Evolutionary conservation across 495 filamentous ascomycete species (phyloP), one percentile per base, ranked within the genome.

Genomic region (Aspergillus mulundensis): DNA sequence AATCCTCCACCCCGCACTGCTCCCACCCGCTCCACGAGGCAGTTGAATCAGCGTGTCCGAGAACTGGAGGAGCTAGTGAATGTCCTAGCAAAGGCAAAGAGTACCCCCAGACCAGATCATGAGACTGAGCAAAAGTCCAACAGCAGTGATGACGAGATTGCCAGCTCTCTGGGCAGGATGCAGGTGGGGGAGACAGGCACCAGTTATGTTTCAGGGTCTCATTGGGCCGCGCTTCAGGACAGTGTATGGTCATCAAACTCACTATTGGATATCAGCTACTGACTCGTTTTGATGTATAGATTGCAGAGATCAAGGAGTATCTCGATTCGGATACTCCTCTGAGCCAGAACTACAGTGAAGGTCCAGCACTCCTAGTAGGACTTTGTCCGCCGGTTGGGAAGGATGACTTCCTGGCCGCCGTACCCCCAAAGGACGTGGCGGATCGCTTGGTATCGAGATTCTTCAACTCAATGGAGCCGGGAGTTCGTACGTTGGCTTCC

Each of bases 191-290:
- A 38, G 7, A 12, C 24, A 16, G 51, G 51, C 25, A 45, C 21
- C 1, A 54, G 41, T 30, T 54, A 54, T 36, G 51, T 54, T 18
- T 54, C 51, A 5, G 51, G 51, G n/a, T 40, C 41, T 4, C 51
- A 54, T 25, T 54, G 51, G 51, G 41, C 39, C n/a, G 51, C 51
- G 7, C 51, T 54, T 30, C 51, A 54, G 36, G 23, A 54, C 20
- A 45, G 51, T 44, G 51, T 54, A 54, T 15, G 11, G 23, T 5
- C 16, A 38, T 15, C 46, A n/a, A n/a, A 10, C n/a, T 24, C 39
- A 48, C 11, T 32, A 1, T 34, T 34, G 25, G n/a, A 12, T 2
- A 6, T 18, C 11, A 34, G 16, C n/a, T 34, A 32, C 25, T 32
- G 8, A 32, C 6, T 36, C 1, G 28, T 1, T 32, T 43, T 5